Evolutionary conservation across 148 eudicot species (phyloP).

Genomic region (Vaccinium myrtillus): DNA sequence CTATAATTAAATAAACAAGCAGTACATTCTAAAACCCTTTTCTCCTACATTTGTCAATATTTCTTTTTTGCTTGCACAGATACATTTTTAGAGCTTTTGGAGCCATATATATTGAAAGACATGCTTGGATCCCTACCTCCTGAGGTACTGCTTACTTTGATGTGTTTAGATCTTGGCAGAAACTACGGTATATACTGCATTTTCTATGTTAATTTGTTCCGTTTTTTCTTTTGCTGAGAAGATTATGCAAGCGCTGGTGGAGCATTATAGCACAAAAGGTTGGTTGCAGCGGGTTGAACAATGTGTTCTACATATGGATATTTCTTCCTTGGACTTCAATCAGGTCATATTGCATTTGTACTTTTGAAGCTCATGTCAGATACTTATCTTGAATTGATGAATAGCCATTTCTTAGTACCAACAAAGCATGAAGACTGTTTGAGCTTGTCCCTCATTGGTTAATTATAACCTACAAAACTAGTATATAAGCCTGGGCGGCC

Average conservation of each 20-base stretch:
- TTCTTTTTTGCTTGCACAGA: constrained; percentile 38
- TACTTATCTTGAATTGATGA: neutral
- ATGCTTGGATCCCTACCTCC: constrained; percentile 97
- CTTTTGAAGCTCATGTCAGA: constrained; percentile 2
- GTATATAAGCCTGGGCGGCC: no score
- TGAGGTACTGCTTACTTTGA: constrained; percentile 47
- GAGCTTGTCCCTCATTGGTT: no score
- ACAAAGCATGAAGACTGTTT: neutral
- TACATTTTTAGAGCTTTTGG: constrained; percentile 96
- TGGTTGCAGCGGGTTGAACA: constrained; percentile 98
- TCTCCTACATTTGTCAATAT: neutral
- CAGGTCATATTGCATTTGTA: constrained; percentile 50
- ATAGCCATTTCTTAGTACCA: neutral
- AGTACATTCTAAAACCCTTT: neutral
- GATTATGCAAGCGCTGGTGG: constrained; percentile 99
- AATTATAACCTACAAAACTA: no score
- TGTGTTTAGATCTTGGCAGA: neutral
- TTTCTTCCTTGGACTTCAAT: constrained; percentile 92
- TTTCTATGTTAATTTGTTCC: neutral
- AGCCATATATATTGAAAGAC: constrained; percentile 96
- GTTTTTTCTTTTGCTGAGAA: constrained; percentile 20
- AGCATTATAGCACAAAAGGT: constrained; percentile 85
- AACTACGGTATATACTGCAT: neutral
- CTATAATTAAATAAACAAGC: neutral
- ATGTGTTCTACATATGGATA: constrained; percentile 98